These are phyloP conservation scores for Flaveria sonorensis DNA, from an alignment of 129 eudicot species.

Conservation along the genomic window DNA sequence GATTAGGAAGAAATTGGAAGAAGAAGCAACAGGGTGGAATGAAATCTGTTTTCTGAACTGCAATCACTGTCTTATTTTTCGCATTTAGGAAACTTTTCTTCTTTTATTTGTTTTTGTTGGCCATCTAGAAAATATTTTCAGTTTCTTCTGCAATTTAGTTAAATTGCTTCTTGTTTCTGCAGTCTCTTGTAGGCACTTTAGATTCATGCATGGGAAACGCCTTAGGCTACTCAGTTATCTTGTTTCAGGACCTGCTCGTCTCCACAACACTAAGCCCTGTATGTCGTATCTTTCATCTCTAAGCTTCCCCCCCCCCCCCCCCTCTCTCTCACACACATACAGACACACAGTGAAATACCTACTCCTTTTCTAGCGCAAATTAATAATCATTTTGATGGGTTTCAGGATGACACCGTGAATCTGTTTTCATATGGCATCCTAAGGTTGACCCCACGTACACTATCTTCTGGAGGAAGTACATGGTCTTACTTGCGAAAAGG, in stretches of 20 bases:
- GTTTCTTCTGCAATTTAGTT: constrained; percentile 7
- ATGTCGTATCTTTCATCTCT: constrained; percentile 32
- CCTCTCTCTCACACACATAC: not conserved
- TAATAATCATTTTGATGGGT: constrained; percentile 1
- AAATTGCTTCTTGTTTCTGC: constrained; percentile 39
- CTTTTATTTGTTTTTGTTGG: not conserved
- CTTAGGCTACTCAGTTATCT: constrained; percentile 68
- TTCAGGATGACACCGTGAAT: constrained; percentile 83
- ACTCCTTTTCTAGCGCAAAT: constrained; percentile 13
- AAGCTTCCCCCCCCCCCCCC: not conserved
- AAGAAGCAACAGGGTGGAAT: not conserved
- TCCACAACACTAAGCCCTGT: constrained; percentile 89
- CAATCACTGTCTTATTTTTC: constrained; percentile 2
- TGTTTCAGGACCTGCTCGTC: constrained; percentile 93
- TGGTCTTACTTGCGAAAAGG: constrained; percentile 88
- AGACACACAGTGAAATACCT: constrained; percentile 13
- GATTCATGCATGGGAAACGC: constrained; percentile 73
- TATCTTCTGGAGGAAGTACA: constrained; percentile 73
- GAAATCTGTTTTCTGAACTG: constrained; percentile 3
- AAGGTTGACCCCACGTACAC: constrained; percentile 76
- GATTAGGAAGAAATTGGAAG: not conserved
- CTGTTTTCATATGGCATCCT: constrained; percentile 65
- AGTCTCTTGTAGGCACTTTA: constrained; percentile 76
- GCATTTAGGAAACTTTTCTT: not conserved
- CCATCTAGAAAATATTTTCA: not conserved